These are phyloP conservation scores for Lentinula boryana DNA, from an alignment of 768 basidiomycete genomes.

Conservation along the genomic window DNA sequence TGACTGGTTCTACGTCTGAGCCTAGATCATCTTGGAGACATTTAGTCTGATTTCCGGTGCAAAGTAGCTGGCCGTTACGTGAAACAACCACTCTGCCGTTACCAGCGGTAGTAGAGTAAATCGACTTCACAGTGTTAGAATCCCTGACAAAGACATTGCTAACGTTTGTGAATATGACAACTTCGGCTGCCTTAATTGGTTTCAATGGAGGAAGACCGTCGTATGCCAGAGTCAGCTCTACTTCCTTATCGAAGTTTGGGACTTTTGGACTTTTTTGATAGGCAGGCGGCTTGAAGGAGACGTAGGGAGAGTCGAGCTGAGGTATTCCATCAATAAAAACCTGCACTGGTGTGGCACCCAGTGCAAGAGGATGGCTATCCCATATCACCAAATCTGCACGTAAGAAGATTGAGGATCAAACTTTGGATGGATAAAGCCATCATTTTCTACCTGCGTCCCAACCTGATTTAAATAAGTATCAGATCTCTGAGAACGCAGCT, in stretches of 20 bases:
- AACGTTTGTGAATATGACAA: slow-evolving; percentile 63
- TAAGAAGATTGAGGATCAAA: background rate
- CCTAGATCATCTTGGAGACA: slow-evolving; percentile 15
- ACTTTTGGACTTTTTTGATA: slow-evolving; percentile 47
- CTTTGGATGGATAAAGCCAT: background rate
- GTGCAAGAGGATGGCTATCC: slow-evolving; percentile 79
- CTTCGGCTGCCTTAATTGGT: slow-evolving; percentile 27
- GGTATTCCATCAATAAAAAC: slow-evolving; percentile 88
- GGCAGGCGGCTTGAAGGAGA: slow-evolving; percentile 42
- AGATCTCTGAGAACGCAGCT: background rate
- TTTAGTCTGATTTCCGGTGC: slow-evolving; percentile 29
- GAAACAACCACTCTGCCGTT: slow-evolving; percentile 31
- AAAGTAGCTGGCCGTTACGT: slow-evolving; percentile 44
- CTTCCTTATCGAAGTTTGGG: slow-evolving; percentile 70
- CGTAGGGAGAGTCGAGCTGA: slow-evolving; percentile 49
- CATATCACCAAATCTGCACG: slow-evolving; percentile 67
- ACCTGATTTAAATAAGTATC: slow-evolving; percentile 28
- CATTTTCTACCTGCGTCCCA: slow-evolving; percentile 63
- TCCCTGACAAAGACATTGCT: slow-evolving; percentile 32
- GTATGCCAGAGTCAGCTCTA: slow-evolving; percentile 49
- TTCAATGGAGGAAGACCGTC: slow-evolving; percentile 74
- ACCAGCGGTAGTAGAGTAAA: slow-evolving; percentile 17
- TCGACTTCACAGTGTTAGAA: slow-evolving; percentile 21
- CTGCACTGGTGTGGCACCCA: slow-evolving; percentile 84
- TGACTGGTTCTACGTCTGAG: slow-evolving; percentile 14